Conservation (phyloP, 176 grass and related monocot genomes). For the Triticum dicoccoides region DNA sequence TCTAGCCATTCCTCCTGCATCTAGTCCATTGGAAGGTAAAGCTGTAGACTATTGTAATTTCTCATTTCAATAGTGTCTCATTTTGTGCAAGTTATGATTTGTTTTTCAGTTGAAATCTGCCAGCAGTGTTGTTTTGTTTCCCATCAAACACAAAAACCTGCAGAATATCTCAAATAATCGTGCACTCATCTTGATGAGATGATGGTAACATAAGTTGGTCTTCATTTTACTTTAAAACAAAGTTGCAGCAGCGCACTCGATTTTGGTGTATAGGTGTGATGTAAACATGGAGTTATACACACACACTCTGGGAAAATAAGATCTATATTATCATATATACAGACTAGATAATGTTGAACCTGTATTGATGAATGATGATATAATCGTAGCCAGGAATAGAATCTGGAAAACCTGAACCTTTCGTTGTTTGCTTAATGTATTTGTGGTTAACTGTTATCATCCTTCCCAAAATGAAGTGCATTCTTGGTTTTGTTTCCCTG, state of each 20-base stretch:
- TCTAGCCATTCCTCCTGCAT: constrained; percentile 57
- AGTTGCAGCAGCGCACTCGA: neutral
- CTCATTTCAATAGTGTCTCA: neutral
- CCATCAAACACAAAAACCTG: neutral
- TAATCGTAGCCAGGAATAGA: neutral
- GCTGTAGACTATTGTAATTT: neutral
- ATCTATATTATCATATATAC: neutral
- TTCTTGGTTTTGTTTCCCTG: constrained; percentile 39
- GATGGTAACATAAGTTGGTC: neutral
- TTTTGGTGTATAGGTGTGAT: neutral
- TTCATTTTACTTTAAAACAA: neutral
- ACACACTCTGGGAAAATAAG: neutral
- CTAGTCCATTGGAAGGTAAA: constrained; percentile 78
- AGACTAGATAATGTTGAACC: constrained; percentile 7
- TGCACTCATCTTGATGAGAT: neutral
- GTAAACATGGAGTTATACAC: neutral
- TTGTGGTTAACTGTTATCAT: neutral
- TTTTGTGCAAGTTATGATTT: constrained; percentile 8
- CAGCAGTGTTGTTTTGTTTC: constrained; percentile 13
- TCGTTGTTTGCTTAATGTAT: neutral
- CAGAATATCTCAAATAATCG: neutral
- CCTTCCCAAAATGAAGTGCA: neutral
- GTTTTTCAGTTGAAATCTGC: constrained; percentile 4
- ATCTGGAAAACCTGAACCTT: constrained; percentile 1
- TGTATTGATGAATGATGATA: neutral